phyloP scores from a whole-genome alignment of 2,329 filamentous ascomycete genomes.

The Ascochyta clinopodiicola region DNA sequence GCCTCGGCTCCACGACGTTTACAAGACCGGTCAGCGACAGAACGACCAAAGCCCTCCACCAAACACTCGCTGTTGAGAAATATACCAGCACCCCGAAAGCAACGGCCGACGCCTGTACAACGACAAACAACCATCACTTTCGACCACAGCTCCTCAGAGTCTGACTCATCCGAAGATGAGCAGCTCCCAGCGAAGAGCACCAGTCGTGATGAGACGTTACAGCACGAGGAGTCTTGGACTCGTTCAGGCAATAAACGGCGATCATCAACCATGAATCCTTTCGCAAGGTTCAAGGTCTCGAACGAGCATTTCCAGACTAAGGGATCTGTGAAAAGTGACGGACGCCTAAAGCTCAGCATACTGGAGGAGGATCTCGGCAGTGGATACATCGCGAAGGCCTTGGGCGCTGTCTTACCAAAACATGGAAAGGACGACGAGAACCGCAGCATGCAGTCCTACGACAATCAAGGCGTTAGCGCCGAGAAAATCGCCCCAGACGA shows the following conservation, averaged over 20 bases:
- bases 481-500: slow-evolving; percentile 41
- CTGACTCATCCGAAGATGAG: slow-evolving; percentile 35
- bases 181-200: slow-evolving; percentile 22
- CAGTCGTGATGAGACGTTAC: slow-evolving; percentile 20
- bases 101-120: slow-evolving; percentile 22
- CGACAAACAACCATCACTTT: slow-evolving; percentile 39
- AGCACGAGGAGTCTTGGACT: slow-evolving; percentile 7
- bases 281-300: slow-evolving; percentile 64
- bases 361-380: slow-evolving; percentile 69
- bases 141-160: slow-evolving; percentile 29
- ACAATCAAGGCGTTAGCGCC: slow-evolving; percentile 10
- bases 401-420: slow-evolving; percentile 68
- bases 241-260: slow-evolving; percentile 10
- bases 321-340: slow-evolving; percentile 71
- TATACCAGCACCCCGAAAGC: slow-evolving; percentile 18
- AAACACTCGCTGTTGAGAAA: slow-evolving; percentile 31
- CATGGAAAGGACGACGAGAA: slow-evolving; percentile 54
- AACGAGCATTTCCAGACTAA: slow-evolving; percentile 71
- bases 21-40: slow-evolving; percentile 39
- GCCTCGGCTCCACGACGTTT: slow-evolving; percentile 24
- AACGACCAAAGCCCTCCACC: slow-evolving; percentile 35
- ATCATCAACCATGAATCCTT: slow-evolving; percentile 40
- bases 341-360: slow-evolving; percentile 73
- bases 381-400: slow-evolving; percentile 75
- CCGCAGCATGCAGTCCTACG: slow-evolving; percentile 33